phyloP scores from a whole-genome alignment of 306 rosid species.

The Pyrus pyrifolia region DNA sequence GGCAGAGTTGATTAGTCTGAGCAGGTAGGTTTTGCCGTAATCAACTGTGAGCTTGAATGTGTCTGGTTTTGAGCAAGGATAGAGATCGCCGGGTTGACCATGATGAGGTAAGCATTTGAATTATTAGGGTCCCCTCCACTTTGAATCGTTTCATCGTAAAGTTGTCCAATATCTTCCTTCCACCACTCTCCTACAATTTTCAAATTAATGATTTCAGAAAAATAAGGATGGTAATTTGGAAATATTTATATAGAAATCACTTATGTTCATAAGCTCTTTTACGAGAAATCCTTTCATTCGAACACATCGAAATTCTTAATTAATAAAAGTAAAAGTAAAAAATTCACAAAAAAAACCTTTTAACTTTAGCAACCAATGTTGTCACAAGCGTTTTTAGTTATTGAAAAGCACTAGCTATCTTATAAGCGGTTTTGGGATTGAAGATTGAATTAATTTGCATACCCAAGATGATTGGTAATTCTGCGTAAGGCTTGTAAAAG shows the following conservation, averaged over 20 bases:
- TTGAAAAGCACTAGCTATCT: no score
- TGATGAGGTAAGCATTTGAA: slow-evolving; percentile 21
- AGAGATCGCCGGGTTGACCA: slow-evolving; percentile 27
- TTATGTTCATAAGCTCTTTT: not conserved
- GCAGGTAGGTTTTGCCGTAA: slow-evolving; percentile 21
- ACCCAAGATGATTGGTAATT: slow-evolving; percentile 47
- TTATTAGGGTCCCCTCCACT: slow-evolving; percentile 7
- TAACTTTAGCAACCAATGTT: no score
- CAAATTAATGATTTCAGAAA: not conserved
- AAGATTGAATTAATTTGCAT: not conserved
- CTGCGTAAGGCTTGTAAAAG: slow-evolving; percentile 30
- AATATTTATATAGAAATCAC: not conserved
- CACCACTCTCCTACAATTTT: slow-evolving; percentile 27
- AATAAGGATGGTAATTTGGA: not conserved
- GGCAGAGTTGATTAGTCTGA: slow-evolving; percentile 15
- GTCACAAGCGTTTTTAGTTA: no score
- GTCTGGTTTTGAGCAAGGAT: slow-evolving; percentile 22
- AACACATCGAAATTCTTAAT: no score
- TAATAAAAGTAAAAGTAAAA: not conserved
- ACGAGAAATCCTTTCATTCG: no score
- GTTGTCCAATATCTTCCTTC: slow-evolving; percentile 11
- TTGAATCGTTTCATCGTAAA: not conserved
- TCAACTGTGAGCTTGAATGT: slow-evolving; percentile 8
- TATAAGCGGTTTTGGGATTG: not conserved
- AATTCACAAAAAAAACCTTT: not conserved